Base-by-base conservation (phyloP, 768 basidiomycete genomes). In the Arthromyces matolae region DNA sequence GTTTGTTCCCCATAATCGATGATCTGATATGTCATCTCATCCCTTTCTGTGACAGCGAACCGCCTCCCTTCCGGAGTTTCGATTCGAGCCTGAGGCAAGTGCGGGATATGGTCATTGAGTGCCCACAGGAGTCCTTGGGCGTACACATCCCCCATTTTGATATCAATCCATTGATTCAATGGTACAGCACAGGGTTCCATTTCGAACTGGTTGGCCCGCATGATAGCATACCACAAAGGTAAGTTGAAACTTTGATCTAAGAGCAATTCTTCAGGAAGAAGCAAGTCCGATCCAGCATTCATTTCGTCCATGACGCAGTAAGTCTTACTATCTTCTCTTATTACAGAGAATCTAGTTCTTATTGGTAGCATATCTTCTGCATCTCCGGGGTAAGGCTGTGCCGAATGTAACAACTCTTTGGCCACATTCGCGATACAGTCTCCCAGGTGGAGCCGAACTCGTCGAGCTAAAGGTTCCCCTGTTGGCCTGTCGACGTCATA, bases 1-100 rank as follows among this genome's bases (percentile, higher is more conserved):
- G 43, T 34, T 13, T 38, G 32, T 36, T 49, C 48, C 14, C 47
- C 33, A 43, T 49, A 42, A 22, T 42, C 47, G 38, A 49, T 37
- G 12, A 49, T 49, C 8, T 48, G 39, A 27, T 48, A 48, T 7
- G 29, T 7, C 12, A 5, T 14, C 3, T 48, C 47, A 48, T 48
- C 39, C 4, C 18, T 18, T 29, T 42, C 31, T 7, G 20, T 25
- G 3, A 48, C 28, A 3, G 8, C 10, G 22, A 48, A 48, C 12
- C 47, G n/a, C 16, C 12, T 20, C 20, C 29, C 43, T 34, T 34
- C 31, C 35, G 43, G 43, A 8, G 43, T 43, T 28, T 43, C 7
- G 13, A 31, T 31, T 31, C 28, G 4, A 14, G 42, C 27, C 19
- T 18, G 27, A 16, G 28, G 42, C 29, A 43, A 18, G 20, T 31